Percentiles rank a stretch among this genome's conserved stretches.
These are phyloP conservation scores for Kazachstania bromeliacearum DNA, from an alignment of 805 yeast species.

Conservation along the genomic window DNA sequence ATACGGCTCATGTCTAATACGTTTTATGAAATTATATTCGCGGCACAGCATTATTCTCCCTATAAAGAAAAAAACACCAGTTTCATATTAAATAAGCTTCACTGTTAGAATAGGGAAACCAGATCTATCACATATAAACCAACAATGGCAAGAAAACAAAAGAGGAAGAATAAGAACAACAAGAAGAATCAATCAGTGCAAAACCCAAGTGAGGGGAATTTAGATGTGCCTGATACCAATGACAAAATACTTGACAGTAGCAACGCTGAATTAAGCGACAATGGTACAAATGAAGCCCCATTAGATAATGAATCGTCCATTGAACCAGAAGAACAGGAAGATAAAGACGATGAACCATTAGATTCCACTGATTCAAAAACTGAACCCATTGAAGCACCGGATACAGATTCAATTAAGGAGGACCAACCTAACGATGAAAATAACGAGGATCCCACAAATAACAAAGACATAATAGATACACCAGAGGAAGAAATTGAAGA, in stretches of 20 bases:
- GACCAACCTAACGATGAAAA: not conserved
- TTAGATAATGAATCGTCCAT: not conserved
- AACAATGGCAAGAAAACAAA: slow-evolving; percentile 4
- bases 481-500: not conserved
- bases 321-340: not conserved
- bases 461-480: not conserved
- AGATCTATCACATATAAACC: not conserved
- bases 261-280: too few species aligned
- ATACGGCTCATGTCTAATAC: too few species aligned
- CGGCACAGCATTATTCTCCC: too few species aligned
- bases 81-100: too few species aligned
- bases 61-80: too few species aligned
- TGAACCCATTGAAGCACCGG: too few species aligned
- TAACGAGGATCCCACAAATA: not conserved
- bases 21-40: too few species aligned
- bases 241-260: too few species aligned
- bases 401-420: not conserved
- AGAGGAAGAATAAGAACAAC: slow-evolving; percentile 4
- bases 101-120: not conserved
- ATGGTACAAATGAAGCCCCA: too few species aligned
- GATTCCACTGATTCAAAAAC: too few species aligned
- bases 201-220: not conserved
- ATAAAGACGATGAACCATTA: too few species aligned
- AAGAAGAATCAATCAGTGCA: not conserved
- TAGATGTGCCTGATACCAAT: not conserved